phyloP scores from a whole-genome alignment of 441 rosid species.

The Adansonia gregorii region DNA sequence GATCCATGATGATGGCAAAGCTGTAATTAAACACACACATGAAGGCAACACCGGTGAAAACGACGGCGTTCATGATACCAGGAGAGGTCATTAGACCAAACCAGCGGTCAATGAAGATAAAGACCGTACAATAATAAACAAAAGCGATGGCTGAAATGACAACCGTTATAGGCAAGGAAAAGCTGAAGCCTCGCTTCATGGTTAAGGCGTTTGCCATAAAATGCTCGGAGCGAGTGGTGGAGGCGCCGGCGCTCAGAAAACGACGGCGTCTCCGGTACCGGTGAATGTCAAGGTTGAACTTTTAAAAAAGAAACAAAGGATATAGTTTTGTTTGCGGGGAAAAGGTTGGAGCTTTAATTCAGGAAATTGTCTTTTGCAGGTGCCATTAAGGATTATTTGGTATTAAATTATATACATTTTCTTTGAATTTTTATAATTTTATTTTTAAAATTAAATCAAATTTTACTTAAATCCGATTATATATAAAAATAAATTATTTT shows the following conservation, averaged over 20 bases:
- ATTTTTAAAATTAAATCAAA: too few species aligned
- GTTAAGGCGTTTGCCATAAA: not conserved
- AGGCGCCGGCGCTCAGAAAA: conserved; percentile 61
- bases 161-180: conserved; percentile 55
- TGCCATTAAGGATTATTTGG: not conserved
- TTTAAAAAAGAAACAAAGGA: not conserved
- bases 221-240: conserved; percentile 24
- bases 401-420: too few species aligned
- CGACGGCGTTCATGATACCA: conserved; percentile 71
- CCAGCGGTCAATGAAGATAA: conserved; percentile 84
- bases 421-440: too few species aligned
- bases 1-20: conserved; percentile 69
- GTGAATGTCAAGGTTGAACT: not conserved
- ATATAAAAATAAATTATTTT: too few species aligned
- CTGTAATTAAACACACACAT: conserved; percentile 60
- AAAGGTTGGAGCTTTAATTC: not conserved
- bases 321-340: not conserved
- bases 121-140: conserved; percentile 71
- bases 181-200: conserved; percentile 59
- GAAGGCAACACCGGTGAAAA: conserved; percentile 64
- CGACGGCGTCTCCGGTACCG: conserved; percentile 68
- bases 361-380: conserved; percentile 12
- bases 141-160: conserved; percentile 65
- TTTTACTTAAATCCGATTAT: too few species aligned
- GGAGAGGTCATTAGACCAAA: conserved; percentile 81